These are phyloP conservation scores for Tricholoma flavovirens DNA, from an alignment of 768 basidiomycete genomes.

Conservation along the genomic window DNA sequence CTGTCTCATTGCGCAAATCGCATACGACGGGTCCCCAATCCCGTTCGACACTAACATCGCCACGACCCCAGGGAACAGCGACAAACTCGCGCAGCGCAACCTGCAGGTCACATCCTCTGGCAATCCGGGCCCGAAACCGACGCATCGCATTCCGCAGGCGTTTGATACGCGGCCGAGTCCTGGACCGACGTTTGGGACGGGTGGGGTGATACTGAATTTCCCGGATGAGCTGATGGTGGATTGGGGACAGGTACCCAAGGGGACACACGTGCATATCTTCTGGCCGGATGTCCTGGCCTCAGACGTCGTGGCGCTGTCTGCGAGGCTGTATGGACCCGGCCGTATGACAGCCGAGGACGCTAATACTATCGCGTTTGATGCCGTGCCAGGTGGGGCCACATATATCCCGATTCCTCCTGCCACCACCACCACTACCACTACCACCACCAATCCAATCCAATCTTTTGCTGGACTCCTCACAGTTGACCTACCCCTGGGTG, in stretches of 20 bases:
- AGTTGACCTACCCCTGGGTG: neutral
- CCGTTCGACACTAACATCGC: neutral
- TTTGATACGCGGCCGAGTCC: neutral
- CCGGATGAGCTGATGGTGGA: neutral
- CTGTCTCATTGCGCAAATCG: neutral
- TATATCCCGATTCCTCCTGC: neutral
- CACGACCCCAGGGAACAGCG: neutral
- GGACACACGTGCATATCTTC: neutral
- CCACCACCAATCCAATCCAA: neutral
- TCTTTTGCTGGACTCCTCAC: neutral
- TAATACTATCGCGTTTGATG: neutral
- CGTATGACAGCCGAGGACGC: neutral
- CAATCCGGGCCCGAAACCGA: neutral
- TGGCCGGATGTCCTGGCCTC: neutral
- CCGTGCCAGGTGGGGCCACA: neutral
- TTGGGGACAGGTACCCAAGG: neutral
- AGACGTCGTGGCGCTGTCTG: neutral
- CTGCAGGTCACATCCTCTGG: neutral
- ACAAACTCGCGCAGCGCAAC: neutral
- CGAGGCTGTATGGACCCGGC: neutral
- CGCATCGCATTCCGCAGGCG: neutral
- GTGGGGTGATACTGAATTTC: neutral
- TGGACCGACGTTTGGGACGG: neutral
- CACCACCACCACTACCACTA: neutral
- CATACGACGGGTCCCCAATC: too few species aligned